Evolutionary conservation across 768 basidiomycete species (phyloP), one percentile per base, ranked within the genome.

Genomic region (Suillus subalutaceus): DNA sequence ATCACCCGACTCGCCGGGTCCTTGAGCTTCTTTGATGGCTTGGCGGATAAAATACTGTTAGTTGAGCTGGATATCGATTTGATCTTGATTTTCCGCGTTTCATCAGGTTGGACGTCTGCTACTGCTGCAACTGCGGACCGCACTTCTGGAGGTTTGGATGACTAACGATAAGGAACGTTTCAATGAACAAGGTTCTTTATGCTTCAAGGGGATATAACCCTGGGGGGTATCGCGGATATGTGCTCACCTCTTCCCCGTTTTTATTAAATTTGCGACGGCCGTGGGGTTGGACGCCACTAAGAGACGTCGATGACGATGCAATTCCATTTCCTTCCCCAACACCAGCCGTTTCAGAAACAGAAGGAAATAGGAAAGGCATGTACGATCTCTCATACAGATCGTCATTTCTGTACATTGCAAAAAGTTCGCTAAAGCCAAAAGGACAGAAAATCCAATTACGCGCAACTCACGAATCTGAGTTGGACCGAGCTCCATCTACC

Each of bases 361-460:
- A 77, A 63, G 82, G 76, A 69, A 88, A 89, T 20, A 90, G 75
- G 74, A 90, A 90, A 5, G 89, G 89, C 35, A 90, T 74, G 74
- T 89, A 90, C 1, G 89, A 90, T 18, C 82, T 70, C 74, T 90
- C 89, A 70, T 89, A 82, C 50, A 60, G 30, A 60, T 60, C 59
- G 4, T 60, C 59, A 60, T 43, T 60, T 43, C 59, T 60, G 30
- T 60, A 20, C 40, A 26, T 50, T 3, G 13, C 48, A 50, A 50
- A 59, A 59, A 41, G 30, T 43, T 55, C 26, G 30, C 41, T 41
- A 6, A 60, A 43, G 59, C 16, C 40, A 26, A 8, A 61, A 64
- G 23, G 53, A 52, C 40, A 63, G 26, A 16, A 62, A 67, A 67
- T 57, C 60, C 13, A 38, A 38, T 20, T 62, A 43, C 18, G 12